Evolutionary conservation across 352 stramenopile genomes (phyloP).

Genomic region (Phytophthora nicotianae): DNA sequence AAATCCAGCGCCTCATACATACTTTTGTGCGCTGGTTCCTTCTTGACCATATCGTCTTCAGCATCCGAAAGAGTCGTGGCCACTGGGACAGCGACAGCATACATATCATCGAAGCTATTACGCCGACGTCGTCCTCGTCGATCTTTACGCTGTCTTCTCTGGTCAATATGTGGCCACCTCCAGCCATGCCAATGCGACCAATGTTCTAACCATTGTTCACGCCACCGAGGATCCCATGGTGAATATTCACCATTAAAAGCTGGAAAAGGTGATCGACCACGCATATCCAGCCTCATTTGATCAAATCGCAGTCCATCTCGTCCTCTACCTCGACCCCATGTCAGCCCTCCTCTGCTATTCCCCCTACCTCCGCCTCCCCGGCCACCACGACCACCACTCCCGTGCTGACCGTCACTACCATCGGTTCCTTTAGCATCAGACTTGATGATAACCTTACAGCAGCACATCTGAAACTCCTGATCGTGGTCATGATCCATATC

Average conservation of each 20-base stretch:
- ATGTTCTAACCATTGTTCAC: slow-evolving; percentile 23
- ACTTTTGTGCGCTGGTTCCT: slow-evolving; percentile 45
- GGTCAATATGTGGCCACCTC: slow-evolving; percentile 14
- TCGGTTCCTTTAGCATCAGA: slow-evolving; percentile 5
- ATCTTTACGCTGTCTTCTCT: slow-evolving; percentile 9
- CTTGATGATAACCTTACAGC: slow-evolving; percentile 48
- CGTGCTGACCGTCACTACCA: slow-evolving; percentile 5
- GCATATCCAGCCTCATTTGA: slow-evolving; percentile 19
- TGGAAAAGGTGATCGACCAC: slow-evolving; percentile 13
- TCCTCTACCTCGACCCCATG: slow-evolving; percentile 25
- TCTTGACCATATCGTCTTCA: slow-evolving; percentile 32
- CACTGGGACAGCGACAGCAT: slow-evolving; percentile 32
- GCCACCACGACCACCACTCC: slow-evolving; percentile 5
- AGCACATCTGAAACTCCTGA: slow-evolving; percentile 42
- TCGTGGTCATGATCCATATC: slow-evolving; percentile 22
- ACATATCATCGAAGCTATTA: slow-evolving; percentile 62
- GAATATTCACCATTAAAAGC: slow-evolving; percentile 19
- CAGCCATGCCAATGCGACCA: slow-evolving; percentile 25
- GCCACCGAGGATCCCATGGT: slow-evolving; percentile 29
- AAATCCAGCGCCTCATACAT: slow-evolving; percentile 57
- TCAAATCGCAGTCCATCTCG: slow-evolving; percentile 21
- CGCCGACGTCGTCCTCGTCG: slow-evolving; percentile 36
- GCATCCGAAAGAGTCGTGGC: slow-evolving; percentile 8
- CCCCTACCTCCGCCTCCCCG: slow-evolving; percentile 20
- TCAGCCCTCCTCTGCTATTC: slow-evolving; percentile 12